phyloP scores from a whole-genome alignment of 768 basidiomycete species.

The Collybia nuda region DNA sequence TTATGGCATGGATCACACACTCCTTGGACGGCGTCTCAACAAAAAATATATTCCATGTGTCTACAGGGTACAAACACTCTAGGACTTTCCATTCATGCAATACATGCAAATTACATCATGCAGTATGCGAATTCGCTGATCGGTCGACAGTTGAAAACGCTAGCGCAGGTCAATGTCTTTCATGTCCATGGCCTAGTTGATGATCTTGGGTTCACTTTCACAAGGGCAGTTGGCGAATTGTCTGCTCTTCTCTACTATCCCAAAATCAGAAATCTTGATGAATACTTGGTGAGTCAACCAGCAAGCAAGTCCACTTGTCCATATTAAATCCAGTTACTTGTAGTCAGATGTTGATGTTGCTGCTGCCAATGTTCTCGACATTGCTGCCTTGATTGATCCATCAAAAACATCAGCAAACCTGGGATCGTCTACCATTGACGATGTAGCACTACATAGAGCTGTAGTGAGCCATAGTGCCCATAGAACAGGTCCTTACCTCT shows the following conservation, averaged over 20 bases:
- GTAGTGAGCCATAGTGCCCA: too few species aligned
- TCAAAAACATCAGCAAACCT: constrained; percentile 32
- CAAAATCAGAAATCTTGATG: constrained; percentile 32
- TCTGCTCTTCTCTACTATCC: constrained; percentile 39
- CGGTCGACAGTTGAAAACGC: constrained; percentile 39
- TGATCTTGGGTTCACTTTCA: constrained; percentile 20
- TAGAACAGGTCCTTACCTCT: too few species aligned
- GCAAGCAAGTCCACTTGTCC: neutral
- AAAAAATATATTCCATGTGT: constrained; percentile 23
- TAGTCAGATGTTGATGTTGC: constrained; percentile 23
- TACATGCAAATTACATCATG: constrained; percentile 40
- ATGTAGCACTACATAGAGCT: too few species aligned
- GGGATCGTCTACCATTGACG: too few species aligned
- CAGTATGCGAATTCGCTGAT: constrained; percentile 42
- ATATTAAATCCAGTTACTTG: neutral
- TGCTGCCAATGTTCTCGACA: constrained; percentile 35
- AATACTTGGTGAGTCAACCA: constrained; percentile 34
- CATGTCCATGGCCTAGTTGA: constrained; percentile 34
- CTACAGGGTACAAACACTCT: constrained; percentile 29
- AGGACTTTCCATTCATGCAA: constrained; percentile 28
- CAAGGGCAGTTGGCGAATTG: constrained; percentile 31
- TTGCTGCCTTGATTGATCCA: constrained; percentile 30
- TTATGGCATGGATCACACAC: constrained; percentile 34
- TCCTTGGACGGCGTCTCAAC: constrained; percentile 23
- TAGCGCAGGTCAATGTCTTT: constrained; percentile 35